Evolutionary conservation across 441 rosid genomes (phyloP), one percentile per base, ranked within the genome.

Genomic region (Corymbia calophylla): DNA sequence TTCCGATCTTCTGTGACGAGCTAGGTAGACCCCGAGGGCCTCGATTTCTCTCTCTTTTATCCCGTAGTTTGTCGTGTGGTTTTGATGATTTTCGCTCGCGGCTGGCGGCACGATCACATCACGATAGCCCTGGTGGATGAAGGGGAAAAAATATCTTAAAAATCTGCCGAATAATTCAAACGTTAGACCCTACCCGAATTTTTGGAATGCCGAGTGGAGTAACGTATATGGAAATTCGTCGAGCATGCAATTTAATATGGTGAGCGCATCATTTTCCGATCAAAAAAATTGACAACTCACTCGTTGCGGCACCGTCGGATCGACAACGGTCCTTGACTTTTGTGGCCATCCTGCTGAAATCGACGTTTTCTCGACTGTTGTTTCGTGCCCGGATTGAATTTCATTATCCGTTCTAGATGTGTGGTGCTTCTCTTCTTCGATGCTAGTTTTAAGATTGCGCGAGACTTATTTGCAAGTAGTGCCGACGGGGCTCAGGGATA

Each of bases 221-320:
- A 19, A 35, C 15, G 8, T 70, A 11, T 6, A 12, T 39, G 82
- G 9, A 39, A 73, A 39, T 73, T 1, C 29, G 15, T 12, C 16
- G 14, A 21, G 5, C 2, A 25, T 1, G 2, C 47, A 11, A 68
- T 70, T 35, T 25, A 68, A 23, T 29, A 56, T 56, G 18, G 39
- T 35, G 29, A 8, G 15, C 15, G 5, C 84, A 7, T 39, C n/a
- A 77, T 39, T 73, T 32, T 73, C 49, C 49, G 8, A 19, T 29
- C 8, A 39, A 6, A 35, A 39, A 11, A 39, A 73, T 10, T 1
- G 84, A 44, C 18, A 23, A 23, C n/a, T 77, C 13, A 3, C 1
- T 23, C 6, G 0, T 7, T 10, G 1, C 1, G 17, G 1, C 16
- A 12, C 15, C n/a, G 8, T 44, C 1, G 2, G 12, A 23, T 44